phyloP scores from a whole-genome alignment of 805 yeast species.

The Hanseniaspora nectarophila region DNA sequence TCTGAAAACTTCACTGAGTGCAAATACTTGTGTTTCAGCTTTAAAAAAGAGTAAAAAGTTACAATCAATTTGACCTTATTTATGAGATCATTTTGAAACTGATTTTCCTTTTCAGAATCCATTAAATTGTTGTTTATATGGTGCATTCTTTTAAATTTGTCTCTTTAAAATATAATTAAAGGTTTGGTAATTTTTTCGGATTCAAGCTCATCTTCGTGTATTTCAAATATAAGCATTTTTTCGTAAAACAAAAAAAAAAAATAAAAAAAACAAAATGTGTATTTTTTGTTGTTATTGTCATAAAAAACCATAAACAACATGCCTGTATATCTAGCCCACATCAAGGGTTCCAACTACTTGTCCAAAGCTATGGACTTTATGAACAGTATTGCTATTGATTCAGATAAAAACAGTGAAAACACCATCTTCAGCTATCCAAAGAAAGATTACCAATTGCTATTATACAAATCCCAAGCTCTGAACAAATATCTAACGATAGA shows the following conservation, averaged over 20 bases:
- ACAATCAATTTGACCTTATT: constrained; percentile 27
- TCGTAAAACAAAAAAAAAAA: neutral
- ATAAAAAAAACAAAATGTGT: neutral
- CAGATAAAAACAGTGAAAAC: neutral
- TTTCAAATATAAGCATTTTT: too few relatives aligned
- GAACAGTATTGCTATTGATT: constrained; percentile 5
- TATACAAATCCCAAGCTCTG: constrained; percentile 9
- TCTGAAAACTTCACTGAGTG: constrained; percentile 26
- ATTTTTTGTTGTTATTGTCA: too few relatives aligned
- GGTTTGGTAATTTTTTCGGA: neutral
- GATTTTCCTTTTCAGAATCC: neutral
- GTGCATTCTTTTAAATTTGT: neutral
- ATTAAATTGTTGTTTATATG: neutral
- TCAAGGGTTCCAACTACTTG: neutral
- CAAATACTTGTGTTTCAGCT: constrained; percentile 7
- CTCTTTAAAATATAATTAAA: neutral
- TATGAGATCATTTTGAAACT: neutral
- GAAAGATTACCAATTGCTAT: constrained; percentile 1
- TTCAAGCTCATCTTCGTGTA: neutral
- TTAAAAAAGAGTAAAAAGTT: constrained; percentile 49
- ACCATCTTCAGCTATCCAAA: neutral
- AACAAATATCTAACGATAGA: constrained; percentile 11
- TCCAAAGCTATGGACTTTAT: neutral
- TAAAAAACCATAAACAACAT: neutral
- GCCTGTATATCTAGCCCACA: neutral